phyloP scores from a whole-genome alignment of 2,329 filamentous ascomycete species.

The Pestalotiopsis sp. region DNA sequence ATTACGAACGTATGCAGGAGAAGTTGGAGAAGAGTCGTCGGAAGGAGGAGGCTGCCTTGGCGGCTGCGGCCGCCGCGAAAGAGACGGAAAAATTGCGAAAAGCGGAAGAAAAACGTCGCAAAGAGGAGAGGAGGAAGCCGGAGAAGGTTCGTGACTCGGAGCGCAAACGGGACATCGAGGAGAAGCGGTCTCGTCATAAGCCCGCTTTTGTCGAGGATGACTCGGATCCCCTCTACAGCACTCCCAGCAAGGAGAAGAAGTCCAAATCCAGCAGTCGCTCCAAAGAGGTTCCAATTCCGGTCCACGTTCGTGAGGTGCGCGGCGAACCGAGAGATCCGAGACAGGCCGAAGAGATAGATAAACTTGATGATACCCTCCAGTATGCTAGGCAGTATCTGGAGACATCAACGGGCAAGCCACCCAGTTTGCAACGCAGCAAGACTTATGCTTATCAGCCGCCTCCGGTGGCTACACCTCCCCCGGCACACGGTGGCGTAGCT shows the following conservation, averaged over 20 bases:
- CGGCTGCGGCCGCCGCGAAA: slow-evolving; percentile 13
- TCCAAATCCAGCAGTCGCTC: slow-evolving; percentile 25
- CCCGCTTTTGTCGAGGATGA: slow-evolving; percentile 24
- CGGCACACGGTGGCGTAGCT: slow-evolving; percentile 19
- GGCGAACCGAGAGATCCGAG: slow-evolving; percentile 12
- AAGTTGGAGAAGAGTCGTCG: slow-evolving; percentile 20
- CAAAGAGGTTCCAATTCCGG: slow-evolving; percentile 22
- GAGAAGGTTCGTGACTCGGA: slow-evolving; percentile 33
- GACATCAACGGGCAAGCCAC: slow-evolving; percentile 25
- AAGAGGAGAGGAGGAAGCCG: slow-evolving; percentile 24
- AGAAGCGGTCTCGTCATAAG: slow-evolving; percentile 28
- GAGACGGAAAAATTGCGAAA: slow-evolving; percentile 35
- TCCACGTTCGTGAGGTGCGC: too few species aligned
- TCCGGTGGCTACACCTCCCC: slow-evolving; percentile 33
- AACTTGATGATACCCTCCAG: slow-evolving; percentile 27
- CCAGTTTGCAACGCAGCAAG: slow-evolving; percentile 20
- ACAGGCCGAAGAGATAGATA: slow-evolving; percentile 23
- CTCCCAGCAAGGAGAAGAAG: slow-evolving; percentile 26
- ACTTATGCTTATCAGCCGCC: slow-evolving; percentile 23
- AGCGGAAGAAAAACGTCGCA: slow-evolving; percentile 17
- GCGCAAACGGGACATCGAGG: slow-evolving; percentile 28
- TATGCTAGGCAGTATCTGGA: slow-evolving; percentile 28
- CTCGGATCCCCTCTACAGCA: slow-evolving; percentile 20
- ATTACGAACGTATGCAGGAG: slow-evolving; percentile 26
- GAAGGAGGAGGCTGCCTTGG: slow-evolving; percentile 27